Evolutionary conservation across 1,284 basidiomycete species (phyloP).

Genomic region (Rhodotorula sp.): DNA sequence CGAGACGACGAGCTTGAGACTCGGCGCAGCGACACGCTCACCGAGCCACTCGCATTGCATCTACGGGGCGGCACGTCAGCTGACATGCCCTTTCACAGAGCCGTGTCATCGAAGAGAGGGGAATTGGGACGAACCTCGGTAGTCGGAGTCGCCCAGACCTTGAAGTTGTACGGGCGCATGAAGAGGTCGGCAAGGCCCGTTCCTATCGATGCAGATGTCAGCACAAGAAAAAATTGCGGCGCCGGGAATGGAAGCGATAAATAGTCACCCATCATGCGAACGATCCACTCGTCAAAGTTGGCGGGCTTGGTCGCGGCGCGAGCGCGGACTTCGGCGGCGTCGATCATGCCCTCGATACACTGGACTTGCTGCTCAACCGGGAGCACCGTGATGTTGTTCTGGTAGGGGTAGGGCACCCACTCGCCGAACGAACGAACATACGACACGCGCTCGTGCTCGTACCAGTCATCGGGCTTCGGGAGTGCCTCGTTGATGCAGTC

Average conservation of each 20-base stretch:
- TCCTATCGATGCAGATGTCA: slow-evolving; percentile 34
- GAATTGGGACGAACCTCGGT: slow-evolving; percentile 39
- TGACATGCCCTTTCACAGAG: background rate
- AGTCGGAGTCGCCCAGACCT: slow-evolving; percentile 58
- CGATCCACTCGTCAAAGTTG: slow-evolving; percentile 56
- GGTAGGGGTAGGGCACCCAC: slow-evolving; percentile 56
- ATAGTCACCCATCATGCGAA: slow-evolving; percentile 53
- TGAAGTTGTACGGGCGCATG: slow-evolving; percentile 60
- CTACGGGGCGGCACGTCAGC: slow-evolving; percentile 16
- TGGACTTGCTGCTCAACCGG: slow-evolving; percentile 55
- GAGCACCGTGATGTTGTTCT: slow-evolving; percentile 57
- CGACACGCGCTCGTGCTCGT: slow-evolving; percentile 56
- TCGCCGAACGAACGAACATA: slow-evolving; percentile 55
- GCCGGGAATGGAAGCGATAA: background rate
- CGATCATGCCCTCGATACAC: slow-evolving; percentile 57
- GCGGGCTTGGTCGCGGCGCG: slow-evolving; percentile 50
- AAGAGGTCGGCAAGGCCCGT: slow-evolving; percentile 55
- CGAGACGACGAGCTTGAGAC: slow-evolving; percentile 55
- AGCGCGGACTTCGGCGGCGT: slow-evolving; percentile 47
- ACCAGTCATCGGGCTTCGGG: slow-evolving; percentile 55
- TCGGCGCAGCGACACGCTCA: slow-evolving; percentile 58
- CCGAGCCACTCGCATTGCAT: slow-evolving; percentile 61
- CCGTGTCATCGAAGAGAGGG: slow-evolving; percentile 11
- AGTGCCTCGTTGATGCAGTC: slow-evolving; percentile 55
- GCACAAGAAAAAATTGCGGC: background rate